A percentile compares a stretch with the other conserved stretches of the same genome.
Conservation (phyloP, 257 asterid species). For the Solanum piurae region DNA sequence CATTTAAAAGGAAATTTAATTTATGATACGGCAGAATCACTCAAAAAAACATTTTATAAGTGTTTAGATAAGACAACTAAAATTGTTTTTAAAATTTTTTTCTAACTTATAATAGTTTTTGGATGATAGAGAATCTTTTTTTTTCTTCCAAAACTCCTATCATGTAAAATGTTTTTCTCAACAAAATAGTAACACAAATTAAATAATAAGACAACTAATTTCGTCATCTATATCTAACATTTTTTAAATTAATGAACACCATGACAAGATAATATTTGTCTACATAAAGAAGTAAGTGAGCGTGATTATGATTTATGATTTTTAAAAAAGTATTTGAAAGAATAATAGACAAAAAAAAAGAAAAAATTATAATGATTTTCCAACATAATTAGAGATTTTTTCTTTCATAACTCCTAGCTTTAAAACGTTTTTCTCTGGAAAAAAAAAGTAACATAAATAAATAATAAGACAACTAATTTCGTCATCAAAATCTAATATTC, state of each 20-base stretch:
- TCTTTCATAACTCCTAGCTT: neutral
- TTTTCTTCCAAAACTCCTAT: neutral
- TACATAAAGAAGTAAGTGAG: neutral
- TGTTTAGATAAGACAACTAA: neutral
- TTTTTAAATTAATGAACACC: neutral
- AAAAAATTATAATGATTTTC: neutral
- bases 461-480: neutral
- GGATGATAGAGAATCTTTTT: neutral
- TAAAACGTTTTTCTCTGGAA: neutral
- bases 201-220: neutral
- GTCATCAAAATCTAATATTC: conserved; percentile 7
- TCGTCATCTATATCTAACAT: too few relatives aligned
- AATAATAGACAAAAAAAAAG: neutral
- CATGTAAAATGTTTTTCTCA: neutral
- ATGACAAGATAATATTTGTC: neutral
- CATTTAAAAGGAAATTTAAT: too few relatives aligned
- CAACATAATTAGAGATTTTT: neutral
- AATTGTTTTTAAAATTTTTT: neutral
- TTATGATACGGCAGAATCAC: neutral
- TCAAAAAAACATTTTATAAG: neutral
- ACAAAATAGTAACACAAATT: neutral
- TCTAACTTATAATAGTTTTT: neutral
- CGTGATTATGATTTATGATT: neutral
- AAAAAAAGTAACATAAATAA: neutral
- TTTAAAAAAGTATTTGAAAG: neutral